Conservation (phyloP, 1,284 basidiomycete genomes). For the Cystobasidium sp. region DNA sequence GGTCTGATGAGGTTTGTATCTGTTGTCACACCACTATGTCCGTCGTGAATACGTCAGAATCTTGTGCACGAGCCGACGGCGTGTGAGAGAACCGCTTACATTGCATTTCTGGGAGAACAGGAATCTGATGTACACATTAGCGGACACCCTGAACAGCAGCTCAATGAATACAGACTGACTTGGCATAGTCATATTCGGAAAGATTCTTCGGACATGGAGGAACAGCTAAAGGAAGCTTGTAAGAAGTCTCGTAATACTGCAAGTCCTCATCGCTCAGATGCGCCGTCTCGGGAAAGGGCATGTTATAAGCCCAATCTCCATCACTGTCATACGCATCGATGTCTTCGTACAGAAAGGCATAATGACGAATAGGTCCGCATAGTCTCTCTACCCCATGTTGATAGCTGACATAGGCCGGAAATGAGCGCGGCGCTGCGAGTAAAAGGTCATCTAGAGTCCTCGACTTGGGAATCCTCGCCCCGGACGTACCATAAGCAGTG, state of each 20-base stretch:
- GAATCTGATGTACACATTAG: background rate
- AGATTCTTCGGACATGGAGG: background rate
- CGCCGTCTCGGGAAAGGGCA: background rate
- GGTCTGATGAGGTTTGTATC: too few species aligned
- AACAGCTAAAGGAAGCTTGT: background rate
- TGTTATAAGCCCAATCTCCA: too few species aligned
- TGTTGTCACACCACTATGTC: too few species aligned
- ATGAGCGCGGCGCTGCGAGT: too few species aligned
- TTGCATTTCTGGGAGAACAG: slow-evolving; percentile 1
- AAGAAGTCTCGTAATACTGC: background rate
- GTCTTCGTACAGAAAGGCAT: background rate
- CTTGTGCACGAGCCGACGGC: background rate
- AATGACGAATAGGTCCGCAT: background rate
- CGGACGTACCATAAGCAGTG: background rate
- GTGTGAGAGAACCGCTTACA: background rate
- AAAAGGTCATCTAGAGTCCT: too few species aligned
- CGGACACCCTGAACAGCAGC: background rate
- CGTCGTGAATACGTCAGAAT: too few species aligned
- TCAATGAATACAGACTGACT: background rate
- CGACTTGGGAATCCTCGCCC: too few species aligned
- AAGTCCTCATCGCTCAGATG: background rate
- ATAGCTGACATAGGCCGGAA: too few species aligned
- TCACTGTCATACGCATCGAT: background rate
- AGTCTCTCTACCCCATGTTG: background rate
- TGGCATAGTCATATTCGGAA: background rate